Base-by-base conservation (phyloP, 2,329 filamentous ascomycete genomes). In the Sclerotinia borealis region DNA sequence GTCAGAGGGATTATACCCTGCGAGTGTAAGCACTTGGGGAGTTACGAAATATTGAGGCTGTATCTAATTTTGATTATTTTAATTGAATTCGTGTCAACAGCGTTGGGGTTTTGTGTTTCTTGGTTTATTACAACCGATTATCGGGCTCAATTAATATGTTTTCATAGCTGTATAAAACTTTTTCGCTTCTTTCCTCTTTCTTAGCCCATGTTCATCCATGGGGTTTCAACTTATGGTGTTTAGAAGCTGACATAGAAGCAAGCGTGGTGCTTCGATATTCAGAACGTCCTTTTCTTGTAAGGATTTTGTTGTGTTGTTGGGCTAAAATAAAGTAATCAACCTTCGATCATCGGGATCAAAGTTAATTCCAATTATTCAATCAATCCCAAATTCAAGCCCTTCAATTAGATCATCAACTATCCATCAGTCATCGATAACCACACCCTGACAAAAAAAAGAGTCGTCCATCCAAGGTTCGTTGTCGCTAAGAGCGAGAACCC, bases 1-100 rank as follows among this genome's bases (percentile, higher is more conserved):
- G 41, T 39, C 36, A n/a, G 50, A 56, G 31, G 34, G 41, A 17
- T 63, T 48, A 49, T 48, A 29, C 51, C 29, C n/a, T 55, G 25
- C 19, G 31, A 56, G 50, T 25, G 22, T 61, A 50, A 54, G 58
- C 54, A 58, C 39, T 58, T 34, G 54, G 2, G 54, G 36, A 41
- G 19, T 52, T 54, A 54, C 49, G 36, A 49, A 56, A 58, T 58
- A 63, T 63, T 56, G 47, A 63, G 51, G 51, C 41, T 58, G 43
- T 63, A 56, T 49, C 27, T 25, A 8, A 31, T 19, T 61, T 56
- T 41, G 22, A 41, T 58, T 63, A 22, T 58, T 39, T 58, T 54
- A 36, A 17, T 52, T 31, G 15, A 41, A n/a, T 37, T 31, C 17
- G 47, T 61, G 51, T 48, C 41, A 63, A 51, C 31, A 49, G 39